Conservation (phyloP, 371 early-diverging fungal species). For the Actinomucor elegans region DNA sequence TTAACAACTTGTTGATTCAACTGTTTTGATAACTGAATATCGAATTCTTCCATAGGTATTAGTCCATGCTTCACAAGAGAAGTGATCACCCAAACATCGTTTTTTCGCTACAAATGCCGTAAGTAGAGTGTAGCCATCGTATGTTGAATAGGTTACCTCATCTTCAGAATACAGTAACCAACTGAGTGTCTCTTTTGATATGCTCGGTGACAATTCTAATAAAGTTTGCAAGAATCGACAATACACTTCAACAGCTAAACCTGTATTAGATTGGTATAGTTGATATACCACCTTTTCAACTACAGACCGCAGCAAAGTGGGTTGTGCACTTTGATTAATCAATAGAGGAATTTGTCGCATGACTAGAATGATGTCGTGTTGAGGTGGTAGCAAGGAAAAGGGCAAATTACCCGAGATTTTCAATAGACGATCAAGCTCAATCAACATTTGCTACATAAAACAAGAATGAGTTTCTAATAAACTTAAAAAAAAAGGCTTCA, state of each 20-base stretch:
- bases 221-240: slow-evolving; percentile 78
- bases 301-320: slow-evolving; percentile 66
- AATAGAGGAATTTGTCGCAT: slow-evolving; percentile 73
- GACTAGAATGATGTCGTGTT: slow-evolving; percentile 76
- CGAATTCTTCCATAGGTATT: slow-evolving; percentile 75
- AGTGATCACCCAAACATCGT: slow-evolving; percentile 76
- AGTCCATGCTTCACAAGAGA: slow-evolving; percentile 79
- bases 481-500: background rate
- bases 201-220: slow-evolving; percentile 74
- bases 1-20: slow-evolving; percentile 57
- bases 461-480: background rate
- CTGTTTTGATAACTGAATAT: slow-evolving; percentile 78
- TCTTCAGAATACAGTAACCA: slow-evolving; percentile 94
- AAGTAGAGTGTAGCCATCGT: background rate
- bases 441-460: slow-evolving; percentile 51
- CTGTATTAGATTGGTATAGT: slow-evolving; percentile 75
- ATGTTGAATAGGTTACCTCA: too few species aligned
- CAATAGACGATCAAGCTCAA: slow-evolving; percentile 79
- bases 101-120: slow-evolving; percentile 55
- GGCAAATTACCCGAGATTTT: slow-evolving; percentile 55
- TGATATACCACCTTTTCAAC: slow-evolving; percentile 83
- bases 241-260: slow-evolving; percentile 79
- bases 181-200: slow-evolving; percentile 77
- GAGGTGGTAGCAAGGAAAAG: slow-evolving; percentile 70
- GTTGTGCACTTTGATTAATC: slow-evolving; percentile 61